phyloP scores from a whole-genome alignment of 345 rosid species.

The Pseudoturritis turrita region DNA sequence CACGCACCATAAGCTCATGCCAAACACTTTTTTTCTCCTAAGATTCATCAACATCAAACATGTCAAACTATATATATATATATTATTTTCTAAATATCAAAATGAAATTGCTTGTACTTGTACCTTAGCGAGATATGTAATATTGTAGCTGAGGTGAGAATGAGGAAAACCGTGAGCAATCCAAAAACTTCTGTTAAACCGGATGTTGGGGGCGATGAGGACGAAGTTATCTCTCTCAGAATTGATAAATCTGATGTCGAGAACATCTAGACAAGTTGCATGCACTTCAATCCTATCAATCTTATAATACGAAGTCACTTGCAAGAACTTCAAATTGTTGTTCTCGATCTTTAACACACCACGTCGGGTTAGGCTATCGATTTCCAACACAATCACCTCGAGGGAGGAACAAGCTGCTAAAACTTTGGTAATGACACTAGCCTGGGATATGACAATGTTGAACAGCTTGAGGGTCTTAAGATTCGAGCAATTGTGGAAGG shows the following conservation, averaged over 20 bases:
- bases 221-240: neutral
- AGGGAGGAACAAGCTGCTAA: conserved; percentile 14
- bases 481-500: conserved; percentile 1
- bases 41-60: neutral
- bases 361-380: neutral
- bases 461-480: conserved; percentile 13
- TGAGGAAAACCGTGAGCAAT: neutral
- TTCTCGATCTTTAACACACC: conserved; percentile 6
- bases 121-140: conserved; percentile 19
- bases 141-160: neutral
- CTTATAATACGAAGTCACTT: neutral
- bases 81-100: neutral
- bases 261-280: neutral
- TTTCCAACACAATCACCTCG: conserved; percentile 6
- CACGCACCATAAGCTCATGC: neutral
- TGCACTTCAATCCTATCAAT: neutral
- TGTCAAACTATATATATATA: neutral
- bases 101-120: neutral
- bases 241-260: neutral
- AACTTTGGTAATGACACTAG: neutral
- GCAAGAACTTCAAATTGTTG: conserved; percentile 12
- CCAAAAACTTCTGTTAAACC: neutral
- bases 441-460: neutral
- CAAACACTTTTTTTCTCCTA: conserved; percentile 5
- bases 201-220: neutral